Conservation (phyloP, 805 yeast genomes). For the Blastobotrys mokoenaii region DNA sequence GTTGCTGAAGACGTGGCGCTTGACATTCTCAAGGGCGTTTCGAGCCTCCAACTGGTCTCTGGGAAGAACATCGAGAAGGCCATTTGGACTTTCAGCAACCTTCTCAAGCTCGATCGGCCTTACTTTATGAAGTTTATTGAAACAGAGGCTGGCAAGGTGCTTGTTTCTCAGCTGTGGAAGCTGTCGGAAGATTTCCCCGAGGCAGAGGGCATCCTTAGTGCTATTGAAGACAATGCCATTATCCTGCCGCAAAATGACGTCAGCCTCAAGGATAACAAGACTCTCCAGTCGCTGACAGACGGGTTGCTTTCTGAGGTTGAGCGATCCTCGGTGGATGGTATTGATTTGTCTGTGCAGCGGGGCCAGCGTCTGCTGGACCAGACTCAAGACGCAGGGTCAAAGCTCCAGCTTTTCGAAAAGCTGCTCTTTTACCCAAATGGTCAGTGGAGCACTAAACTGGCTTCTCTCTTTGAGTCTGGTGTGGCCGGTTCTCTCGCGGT, state of each 20-base stretch:
- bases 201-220: slow-evolving; percentile 6
- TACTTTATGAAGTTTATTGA: slow-evolving; percentile 8
- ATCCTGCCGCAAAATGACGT: slow-evolving; percentile 4
- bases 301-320: slow-evolving; percentile 9
- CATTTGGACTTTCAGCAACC: slow-evolving; percentile 6
- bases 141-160: slow-evolving; percentile 8
- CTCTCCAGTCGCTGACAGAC: slow-evolving; percentile 4
- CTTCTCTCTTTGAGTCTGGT: slow-evolving; percentile 17
- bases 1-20: slow-evolving; percentile 10
- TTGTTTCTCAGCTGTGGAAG: slow-evolving; percentile 14
- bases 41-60: slow-evolving; percentile 3
- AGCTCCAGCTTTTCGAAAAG: slow-evolving; percentile 9
- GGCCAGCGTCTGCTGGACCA: slow-evolving; percentile 10
- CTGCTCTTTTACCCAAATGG: slow-evolving; percentile 5
- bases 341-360: slow-evolving; percentile 12
- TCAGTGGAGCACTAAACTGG: slow-evolving; percentile 16
- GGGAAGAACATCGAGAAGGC: slow-evolving; percentile 7
- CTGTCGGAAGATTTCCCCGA: slow-evolving; percentile 7
- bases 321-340: slow-evolving; percentile 7
- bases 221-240: slow-evolving; percentile 7
- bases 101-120: slow-evolving; percentile 6
- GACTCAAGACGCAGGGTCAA: slow-evolving; percentile 5
- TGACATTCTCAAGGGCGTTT: slow-evolving; percentile 6
- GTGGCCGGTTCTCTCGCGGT: slow-evolving; percentile 6
- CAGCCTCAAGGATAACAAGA: slow-evolving; percentile 1